Evolutionary conservation across 2,329 filamentous ascomycete species (phyloP), one percentile per base, ranked within the genome.

Genomic region (Pyricularia grisea): DNA sequence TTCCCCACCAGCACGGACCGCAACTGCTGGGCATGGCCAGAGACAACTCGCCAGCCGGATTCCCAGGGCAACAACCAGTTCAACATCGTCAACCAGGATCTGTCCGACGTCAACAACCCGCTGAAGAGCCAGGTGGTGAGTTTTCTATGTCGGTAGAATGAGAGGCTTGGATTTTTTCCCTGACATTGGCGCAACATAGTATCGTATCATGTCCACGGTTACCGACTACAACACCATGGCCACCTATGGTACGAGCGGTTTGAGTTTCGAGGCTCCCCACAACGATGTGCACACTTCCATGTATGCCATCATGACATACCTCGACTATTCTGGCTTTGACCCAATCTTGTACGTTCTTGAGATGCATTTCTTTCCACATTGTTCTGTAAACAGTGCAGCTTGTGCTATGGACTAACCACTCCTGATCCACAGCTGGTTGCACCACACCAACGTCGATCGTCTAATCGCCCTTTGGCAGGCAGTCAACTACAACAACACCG

Each of bases 391-490:
- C 30, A 31, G 9, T 31, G 5, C 9, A 31, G 3, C 5, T 31
- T 10, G 9, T 31, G 5, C 6, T 5, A 31, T 31, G 31, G 9
- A 14, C 33, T 36, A 17, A 55, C 42, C 17, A 55, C 12, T 1
- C 14, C 17, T 3, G 9, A 28, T 17, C 27, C 27, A 11, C 60
- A 63, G 60, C 69, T 80, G 80, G 78, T 78, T 83, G n/a, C 81
- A 82, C 69, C 81, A 82, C 77, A 77, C 81, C 68, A 86, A 88
- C 72, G 79, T 88, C 66, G 85, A 88, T 71, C 82, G 86, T 42
- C 79, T 88, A 23, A 84, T 86, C 71, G 81, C 83, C 0, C 72
- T 82, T 60, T 82, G 78, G 78, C 74, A 79, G 71, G 76, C 76
- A 3, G 73, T 79, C 25, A 74, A 80, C 66, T 70, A 71, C 64